Conservation (phyloP, 2,329 filamentous ascomycete species). For the Fusarium domesticum region DNA sequence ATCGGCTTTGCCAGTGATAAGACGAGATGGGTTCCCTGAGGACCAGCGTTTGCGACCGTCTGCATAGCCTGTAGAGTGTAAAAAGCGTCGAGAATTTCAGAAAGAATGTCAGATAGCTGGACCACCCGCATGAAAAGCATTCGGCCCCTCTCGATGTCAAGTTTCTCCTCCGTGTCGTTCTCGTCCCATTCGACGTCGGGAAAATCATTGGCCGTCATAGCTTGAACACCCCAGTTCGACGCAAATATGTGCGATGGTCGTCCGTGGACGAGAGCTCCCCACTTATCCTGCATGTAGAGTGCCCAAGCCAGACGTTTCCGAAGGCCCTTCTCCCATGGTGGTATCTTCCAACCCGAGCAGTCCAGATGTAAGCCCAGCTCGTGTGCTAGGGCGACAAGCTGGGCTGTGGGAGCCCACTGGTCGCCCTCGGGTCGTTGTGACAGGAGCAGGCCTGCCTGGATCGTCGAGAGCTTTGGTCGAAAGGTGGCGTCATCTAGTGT, state of each 20-base stretch:
- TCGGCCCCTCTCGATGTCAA: conserved; percentile 65
- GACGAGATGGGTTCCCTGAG: conserved; percentile 69
- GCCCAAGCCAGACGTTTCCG: conserved; percentile 87
- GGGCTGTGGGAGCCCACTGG: conserved; percentile 81
- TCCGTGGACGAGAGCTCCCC: conserved; percentile 81
- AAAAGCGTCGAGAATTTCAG: conserved; percentile 79
- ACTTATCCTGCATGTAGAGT: conserved; percentile 90
- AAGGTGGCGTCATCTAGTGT: conserved; percentile 75
- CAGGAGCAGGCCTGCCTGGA: conserved; percentile 73
- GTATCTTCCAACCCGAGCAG: conserved; percentile 82
- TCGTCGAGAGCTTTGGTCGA: conserved; percentile 75
- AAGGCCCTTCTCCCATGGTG: conserved; percentile 80
- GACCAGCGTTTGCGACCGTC: conserved; percentile 62
- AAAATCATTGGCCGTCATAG: conserved; percentile 66
- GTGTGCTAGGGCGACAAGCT: conserved; percentile 81
- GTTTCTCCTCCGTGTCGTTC: conserved; percentile 57
- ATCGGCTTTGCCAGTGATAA: conserved; percentile 76
- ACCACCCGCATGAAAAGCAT: conserved; percentile 74
- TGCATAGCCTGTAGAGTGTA: conserved; percentile 77
- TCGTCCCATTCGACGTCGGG: conserved; percentile 68
- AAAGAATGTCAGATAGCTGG: conserved; percentile 68
- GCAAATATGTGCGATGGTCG: conserved; percentile 72
- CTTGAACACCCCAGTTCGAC: conserved; percentile 72
- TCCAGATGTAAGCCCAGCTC: conserved; percentile 88
- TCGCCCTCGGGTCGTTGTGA: conserved; percentile 74